phyloP scores from a whole-genome alignment of 805 yeast genomes.

The Candida tammaniensis region DNA sequence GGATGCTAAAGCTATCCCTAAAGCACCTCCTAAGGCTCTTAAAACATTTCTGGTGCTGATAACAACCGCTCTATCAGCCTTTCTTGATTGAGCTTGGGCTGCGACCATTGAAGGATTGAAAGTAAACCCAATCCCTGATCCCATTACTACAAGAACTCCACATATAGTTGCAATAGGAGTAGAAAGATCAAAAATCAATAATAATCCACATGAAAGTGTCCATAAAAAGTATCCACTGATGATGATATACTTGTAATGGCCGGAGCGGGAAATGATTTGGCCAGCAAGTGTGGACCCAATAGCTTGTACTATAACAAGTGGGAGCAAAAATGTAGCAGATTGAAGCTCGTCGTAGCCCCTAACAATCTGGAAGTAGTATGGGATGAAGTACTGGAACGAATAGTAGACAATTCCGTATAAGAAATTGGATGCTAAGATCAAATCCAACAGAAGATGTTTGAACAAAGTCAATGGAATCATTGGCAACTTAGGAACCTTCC shows the following conservation, averaged over 20 bases:
- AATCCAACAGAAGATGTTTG: constrained; percentile 30
- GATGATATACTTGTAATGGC: constrained; percentile 42
- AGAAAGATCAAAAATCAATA: constrained; percentile 27
- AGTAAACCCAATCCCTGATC: constrained; percentile 45
- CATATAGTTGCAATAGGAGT: constrained; percentile 29
- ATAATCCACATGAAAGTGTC: constrained; percentile 38
- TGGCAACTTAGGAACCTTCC: constrained; percentile 47
- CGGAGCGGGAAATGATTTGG: constrained; percentile 37
- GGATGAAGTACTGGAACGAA: constrained; percentile 45
- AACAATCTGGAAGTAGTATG: constrained; percentile 23
- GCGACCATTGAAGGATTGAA: constrained; percentile 58
- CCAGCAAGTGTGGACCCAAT: constrained; percentile 45
- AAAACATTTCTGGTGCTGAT: constrained; percentile 31
- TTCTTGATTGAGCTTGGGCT: constrained; percentile 44
- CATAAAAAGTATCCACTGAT: constrained; percentile 40
- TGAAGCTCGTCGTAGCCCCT: constrained; percentile 36
- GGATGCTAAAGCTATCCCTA: constrained; percentile 29
- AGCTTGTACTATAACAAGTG: constrained; percentile 45
- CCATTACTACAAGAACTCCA: constrained; percentile 15
- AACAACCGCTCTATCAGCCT: constrained; percentile 33
- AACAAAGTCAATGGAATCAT: constrained; percentile 52
- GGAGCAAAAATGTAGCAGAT: constrained; percentile 40
- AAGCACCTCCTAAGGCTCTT: constrained; percentile 33
- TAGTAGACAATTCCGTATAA: constrained; percentile 49
- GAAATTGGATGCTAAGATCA: constrained; percentile 32